phyloP scores from a whole-genome alignment of 495 filamentous ascomycete species.

The Aspergillus mulundensis region DNA sequence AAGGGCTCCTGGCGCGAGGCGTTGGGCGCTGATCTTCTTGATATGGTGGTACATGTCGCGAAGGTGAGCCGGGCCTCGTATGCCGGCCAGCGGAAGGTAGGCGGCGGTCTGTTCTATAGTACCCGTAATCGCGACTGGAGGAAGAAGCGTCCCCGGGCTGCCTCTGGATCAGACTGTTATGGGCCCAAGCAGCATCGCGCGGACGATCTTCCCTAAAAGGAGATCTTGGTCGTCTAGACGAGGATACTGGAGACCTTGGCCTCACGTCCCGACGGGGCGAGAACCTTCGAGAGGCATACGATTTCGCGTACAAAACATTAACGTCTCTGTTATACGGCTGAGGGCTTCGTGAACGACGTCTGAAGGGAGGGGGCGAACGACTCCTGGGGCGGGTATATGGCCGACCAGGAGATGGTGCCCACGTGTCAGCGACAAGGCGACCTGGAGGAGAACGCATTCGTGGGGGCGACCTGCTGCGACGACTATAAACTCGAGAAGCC shows the following conservation, averaged over 20 bases:
- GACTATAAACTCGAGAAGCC: constrained; percentile 35
- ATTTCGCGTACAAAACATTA: constrained; percentile 31
- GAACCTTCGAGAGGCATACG: constrained; percentile 42
- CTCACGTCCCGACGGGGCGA: constrained; percentile 47
- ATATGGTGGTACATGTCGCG: constrained; percentile 15
- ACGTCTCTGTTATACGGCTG: constrained; percentile 35
- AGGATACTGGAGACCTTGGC: constrained; percentile 36
- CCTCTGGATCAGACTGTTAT: constrained; percentile 30
- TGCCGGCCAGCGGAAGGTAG: constrained; percentile 18
- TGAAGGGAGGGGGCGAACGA: constrained; percentile 39
- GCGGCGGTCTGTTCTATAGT: constrained; percentile 22
- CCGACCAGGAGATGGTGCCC: constrained; percentile 40
- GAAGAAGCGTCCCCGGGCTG: constrained; percentile 33
- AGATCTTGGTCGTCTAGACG: constrained; percentile 43
- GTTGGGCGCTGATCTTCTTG: constrained; percentile 14
- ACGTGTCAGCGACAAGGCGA: constrained; percentile 45
- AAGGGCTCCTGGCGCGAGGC: constrained; percentile 26
- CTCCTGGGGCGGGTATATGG: constrained; percentile 38
- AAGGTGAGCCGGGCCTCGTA: constrained; percentile 28
- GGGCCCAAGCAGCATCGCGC: constrained; percentile 31
- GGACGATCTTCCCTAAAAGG: constrained; percentile 34
- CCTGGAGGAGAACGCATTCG: constrained; percentile 31
- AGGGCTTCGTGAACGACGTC: constrained; percentile 48
- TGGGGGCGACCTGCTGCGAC: constrained; percentile 39
- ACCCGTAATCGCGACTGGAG: constrained; percentile 25